Evolutionary conservation across 2,329 filamentous ascomycete species (phyloP), one percentile per base, ranked within the genome.

Genomic region (Aureobasidium sp.): DNA sequence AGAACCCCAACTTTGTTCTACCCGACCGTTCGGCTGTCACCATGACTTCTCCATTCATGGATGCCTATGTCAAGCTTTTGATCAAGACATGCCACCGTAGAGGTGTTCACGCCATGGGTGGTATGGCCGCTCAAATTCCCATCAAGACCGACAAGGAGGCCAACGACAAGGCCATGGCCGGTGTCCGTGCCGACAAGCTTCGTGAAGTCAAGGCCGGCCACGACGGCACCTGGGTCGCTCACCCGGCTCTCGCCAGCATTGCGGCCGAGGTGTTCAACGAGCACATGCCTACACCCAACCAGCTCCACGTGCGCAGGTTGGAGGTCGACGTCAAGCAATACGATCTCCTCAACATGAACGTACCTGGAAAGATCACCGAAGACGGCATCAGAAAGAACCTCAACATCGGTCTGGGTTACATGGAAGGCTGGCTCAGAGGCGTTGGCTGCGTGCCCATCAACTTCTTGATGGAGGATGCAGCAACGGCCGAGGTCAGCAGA

Each of bases 1-100:
- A 96, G 71, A 94, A 96, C 80, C 81, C 89, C 69, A 86, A 87
- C 78, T 97, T 97, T 73, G 85, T 97, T 61, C 86, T 99, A 21
- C 94, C 94, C 29, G 93, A 99, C 75, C 89, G 94, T 64, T 87
- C 87, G 60, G 82, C 84, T 63, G 90, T 99, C 60, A 99, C 94
- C 68, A 97, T 99, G 94, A 97, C 92, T 13, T 88, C 93, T 1
- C 94, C 94, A 13, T 99, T 99, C 78, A 97, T 99, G 94, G 85
- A 97, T 68, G 85, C 94, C 51, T 99, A 99, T 71, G 90, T 97
- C 70, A 95, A 94, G 77, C 85, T 97, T 42, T 84, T 99, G 66
- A 96, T 99, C 78, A 93, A 96, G 83, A 97, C 94, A 61, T 99
- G 94, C 81, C 94, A 99, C 77, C 88, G 86, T 73, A 87, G 94